Conservation (phyloP, 352 stramenopile genomes). For the Porosira glacialis region DNA sequence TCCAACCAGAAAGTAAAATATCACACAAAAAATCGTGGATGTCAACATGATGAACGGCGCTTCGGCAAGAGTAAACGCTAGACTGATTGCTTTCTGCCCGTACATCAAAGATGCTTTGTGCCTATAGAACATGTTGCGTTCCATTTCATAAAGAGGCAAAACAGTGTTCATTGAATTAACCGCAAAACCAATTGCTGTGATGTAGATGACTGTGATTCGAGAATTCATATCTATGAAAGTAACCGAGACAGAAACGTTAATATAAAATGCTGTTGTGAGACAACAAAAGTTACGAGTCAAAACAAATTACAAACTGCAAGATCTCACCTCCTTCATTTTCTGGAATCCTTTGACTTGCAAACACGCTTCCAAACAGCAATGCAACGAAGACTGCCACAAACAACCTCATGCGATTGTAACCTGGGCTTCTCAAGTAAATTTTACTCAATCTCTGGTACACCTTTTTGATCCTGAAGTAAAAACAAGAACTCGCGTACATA, state of each 20-base stretch:
- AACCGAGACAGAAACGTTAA: no score
- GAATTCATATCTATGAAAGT: conserved; percentile 72
- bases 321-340: conserved; percentile 50
- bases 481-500: no score
- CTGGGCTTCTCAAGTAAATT: conserved; percentile 85
- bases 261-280: no score
- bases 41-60: conserved; percentile 83
- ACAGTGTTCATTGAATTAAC: conserved; percentile 52
- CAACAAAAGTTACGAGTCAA: no score
- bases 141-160: conserved; percentile 77
- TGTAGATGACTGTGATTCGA: conserved; percentile 65
- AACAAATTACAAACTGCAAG: no score
- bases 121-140: conserved; percentile 87
- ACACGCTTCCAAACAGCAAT: conserved; percentile 82
- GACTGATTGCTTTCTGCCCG: conserved; percentile 80
- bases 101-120: conserved; percentile 89
- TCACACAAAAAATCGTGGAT: conserved; percentile 70
- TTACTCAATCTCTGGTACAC: conserved; percentile 76
- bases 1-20: conserved; percentile 81
- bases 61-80: conserved; percentile 83
- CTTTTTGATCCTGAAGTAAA: no score
- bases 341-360: conserved; percentile 49
- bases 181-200: conserved; percentile 60
- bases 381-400: conserved; percentile 82
- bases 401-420: conserved; percentile 85